Evolutionary conservation across 2,329 filamentous ascomycete genomes (phyloP).

Genomic region (Pseudogymnoascus sp.): DNA sequence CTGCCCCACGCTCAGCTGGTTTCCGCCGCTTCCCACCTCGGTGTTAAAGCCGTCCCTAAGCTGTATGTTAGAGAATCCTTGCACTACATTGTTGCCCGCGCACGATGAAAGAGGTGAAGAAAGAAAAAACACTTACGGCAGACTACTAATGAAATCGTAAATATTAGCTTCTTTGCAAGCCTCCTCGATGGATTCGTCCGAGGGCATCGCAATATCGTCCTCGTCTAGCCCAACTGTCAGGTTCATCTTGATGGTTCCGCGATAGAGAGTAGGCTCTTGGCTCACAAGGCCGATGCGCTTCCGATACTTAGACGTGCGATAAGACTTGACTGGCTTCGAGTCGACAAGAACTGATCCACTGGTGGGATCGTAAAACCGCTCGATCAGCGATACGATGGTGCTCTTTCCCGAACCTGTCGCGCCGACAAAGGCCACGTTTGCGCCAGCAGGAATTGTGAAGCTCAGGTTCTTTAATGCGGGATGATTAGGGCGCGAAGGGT

Average conservation of each 20-base stretch:
- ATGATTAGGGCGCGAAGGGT: too few species aligned
- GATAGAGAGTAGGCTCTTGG: constrained; percentile 48
- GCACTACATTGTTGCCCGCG: constrained; percentile 53
- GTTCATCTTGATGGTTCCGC: constrained; percentile 48
- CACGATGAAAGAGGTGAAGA: constrained; percentile 50
- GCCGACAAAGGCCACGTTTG: constrained; percentile 47
- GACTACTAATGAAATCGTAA: constrained; percentile 59
- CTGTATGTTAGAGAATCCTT: too few species aligned
- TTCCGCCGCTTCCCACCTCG: constrained; percentile 38
- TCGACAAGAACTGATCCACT: constrained; percentile 25
- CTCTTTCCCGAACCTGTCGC: constrained; percentile 52
- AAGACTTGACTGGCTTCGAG: constrained; percentile 34
- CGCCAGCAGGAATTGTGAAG: constrained; percentile 44
- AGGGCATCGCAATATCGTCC: too few species aligned
- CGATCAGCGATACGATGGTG: constrained; percentile 48
- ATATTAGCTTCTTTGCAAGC: neutral
- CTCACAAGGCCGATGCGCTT: constrained; percentile 46
- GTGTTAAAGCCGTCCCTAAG: too few species aligned
- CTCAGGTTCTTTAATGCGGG: too few species aligned
- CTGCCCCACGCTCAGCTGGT: constrained; percentile 70
- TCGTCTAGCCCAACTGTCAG: constrained; percentile 44
- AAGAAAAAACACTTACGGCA: constrained; percentile 45
- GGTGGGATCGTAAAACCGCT: constrained; percentile 40
- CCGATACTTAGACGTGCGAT: constrained; percentile 42
- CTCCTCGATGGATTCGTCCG: neutral